Percentiles rank a stretch among this genome's conserved stretches.
Evolutionary conservation across 495 filamentous ascomycete species (phyloP).

Genomic region (Chaetomium cochliodes): DNA sequence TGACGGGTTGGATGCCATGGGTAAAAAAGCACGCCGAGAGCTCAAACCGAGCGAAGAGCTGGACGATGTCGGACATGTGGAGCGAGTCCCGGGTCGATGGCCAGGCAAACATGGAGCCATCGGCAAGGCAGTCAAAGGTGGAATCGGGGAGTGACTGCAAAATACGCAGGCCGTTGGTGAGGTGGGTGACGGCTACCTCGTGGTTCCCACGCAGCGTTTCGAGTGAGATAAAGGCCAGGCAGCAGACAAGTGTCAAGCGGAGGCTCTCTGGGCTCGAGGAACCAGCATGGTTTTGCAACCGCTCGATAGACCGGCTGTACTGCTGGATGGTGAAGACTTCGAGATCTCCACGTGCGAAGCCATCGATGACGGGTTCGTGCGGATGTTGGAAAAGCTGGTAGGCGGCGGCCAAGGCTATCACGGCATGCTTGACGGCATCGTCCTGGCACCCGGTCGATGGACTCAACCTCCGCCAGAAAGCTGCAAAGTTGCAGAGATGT

Average conservation of each 20-base stretch:
- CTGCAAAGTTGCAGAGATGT: slow-evolving; percentile 27
- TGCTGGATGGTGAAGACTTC: slow-evolving; percentile 44
- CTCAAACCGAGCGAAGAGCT: slow-evolving; percentile 39
- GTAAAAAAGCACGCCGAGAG: slow-evolving; percentile 46
- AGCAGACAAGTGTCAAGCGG: slow-evolving; percentile 40
- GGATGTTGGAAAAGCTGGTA: slow-evolving; percentile 31
- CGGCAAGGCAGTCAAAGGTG: slow-evolving; percentile 25
- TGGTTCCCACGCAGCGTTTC: slow-evolving; percentile 40
- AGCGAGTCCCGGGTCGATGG: slow-evolving; percentile 14
- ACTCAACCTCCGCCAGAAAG: slow-evolving; percentile 40
- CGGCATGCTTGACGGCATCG: slow-evolving; percentile 42
- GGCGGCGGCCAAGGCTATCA: slow-evolving; percentile 42
- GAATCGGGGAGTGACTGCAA: slow-evolving; percentile 33
- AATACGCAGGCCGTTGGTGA: slow-evolving; percentile 44
- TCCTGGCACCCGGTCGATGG: slow-evolving; percentile 38
- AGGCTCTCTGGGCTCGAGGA: slow-evolving; percentile 35
- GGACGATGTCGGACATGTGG: slow-evolving; percentile 38
- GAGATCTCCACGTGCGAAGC: slow-evolving; percentile 31
- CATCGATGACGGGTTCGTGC: slow-evolving; percentile 19
- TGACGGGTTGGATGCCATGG: slow-evolving; percentile 60
- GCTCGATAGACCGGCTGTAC: slow-evolving; percentile 42
- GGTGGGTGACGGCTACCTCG: slow-evolving; percentile 34
- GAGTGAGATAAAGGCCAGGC: slow-evolving; percentile 42
- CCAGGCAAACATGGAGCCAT: slow-evolving; percentile 21
- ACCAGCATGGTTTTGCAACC: slow-evolving; percentile 33